Evolutionary conservation across 1,284 basidiomycete species (phyloP), one percentile per base, ranked within the genome.

Genomic region (Puccinia hordei): DNA sequence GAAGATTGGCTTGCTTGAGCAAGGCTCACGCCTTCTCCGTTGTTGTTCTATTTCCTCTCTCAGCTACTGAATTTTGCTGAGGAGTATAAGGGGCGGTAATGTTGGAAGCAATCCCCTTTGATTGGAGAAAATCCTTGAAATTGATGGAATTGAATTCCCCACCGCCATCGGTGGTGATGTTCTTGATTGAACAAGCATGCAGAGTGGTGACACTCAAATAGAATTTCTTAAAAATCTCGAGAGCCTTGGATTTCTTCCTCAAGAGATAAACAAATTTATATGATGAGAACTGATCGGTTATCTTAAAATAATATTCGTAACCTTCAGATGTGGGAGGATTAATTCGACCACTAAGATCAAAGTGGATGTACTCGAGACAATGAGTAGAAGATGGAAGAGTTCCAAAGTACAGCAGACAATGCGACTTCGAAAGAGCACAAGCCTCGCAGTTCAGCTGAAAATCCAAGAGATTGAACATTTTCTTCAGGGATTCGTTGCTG

Each of bases 41-140:
- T 5, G 72, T 74, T 12, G 27, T 74, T 0, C 72, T 2, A 44
- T 74, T 74, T 3, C 72, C 72, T 19, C 55, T 49, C 41, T 74
- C 72, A 61, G 72, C 44, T 12, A 72, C 30, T 2, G 69, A 72
- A 38, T 72, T 72, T 30, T 72, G 69, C n/a, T 72, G 69, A 10
- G 69, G 69, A 12, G 38, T 41, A 12, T 41, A 41, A 12, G 38
- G 38, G 12, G 38, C 38, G 12, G 38, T 41, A 41, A 41, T 41
- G 38, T 41, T 41, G 12, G 4, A 12, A 41, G 12, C 12, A 12
- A 41, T 41, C 38, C 38, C 38, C 38, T 12, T 4, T 6, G 4
- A 4, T 41, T 41, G 4, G 38, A 41, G 12, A 12, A 41, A 41
- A 4, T 41, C 6, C 12, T 41, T 41, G 38, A 41, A 41, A 12